phyloP scores from a whole-genome alignment of 495 filamentous ascomycete species.

The Daldinia concentrica region DNA sequence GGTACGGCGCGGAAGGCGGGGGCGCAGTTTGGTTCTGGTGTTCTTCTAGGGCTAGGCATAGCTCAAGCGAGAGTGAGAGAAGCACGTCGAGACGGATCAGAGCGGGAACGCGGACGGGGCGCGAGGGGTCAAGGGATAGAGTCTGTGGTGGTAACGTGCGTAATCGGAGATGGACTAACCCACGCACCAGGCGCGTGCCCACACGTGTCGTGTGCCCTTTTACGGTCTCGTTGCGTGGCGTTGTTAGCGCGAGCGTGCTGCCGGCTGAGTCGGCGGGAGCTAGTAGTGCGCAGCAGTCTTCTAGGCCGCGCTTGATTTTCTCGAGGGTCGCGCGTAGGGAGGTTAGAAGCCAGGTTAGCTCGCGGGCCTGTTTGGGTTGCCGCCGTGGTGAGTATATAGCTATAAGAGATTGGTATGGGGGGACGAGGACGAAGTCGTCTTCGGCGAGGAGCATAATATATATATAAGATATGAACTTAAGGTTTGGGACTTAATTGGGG shows the following conservation, averaged over 20 bases:
- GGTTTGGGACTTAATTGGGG: too few species aligned
- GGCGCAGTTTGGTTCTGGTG: constrained; percentile 46
- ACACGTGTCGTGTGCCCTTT: constrained; percentile 91
- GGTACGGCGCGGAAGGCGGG: constrained; percentile 69
- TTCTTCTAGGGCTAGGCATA: constrained; percentile 70
- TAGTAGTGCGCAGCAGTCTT: constrained; percentile 86
- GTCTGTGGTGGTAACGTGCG: constrained; percentile 61
- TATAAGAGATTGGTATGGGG: background rate
- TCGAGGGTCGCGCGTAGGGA: constrained; percentile 79
- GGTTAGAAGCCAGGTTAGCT: constrained; percentile 87
- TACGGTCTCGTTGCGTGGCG: constrained; percentile 84
- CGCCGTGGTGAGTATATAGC: constrained; percentile 22
- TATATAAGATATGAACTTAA: background rate
- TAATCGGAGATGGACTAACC: constrained; percentile 61
- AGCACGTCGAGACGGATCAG: constrained; percentile 74
- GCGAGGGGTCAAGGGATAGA: constrained; percentile 60
- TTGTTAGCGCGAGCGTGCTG: constrained; percentile 86
- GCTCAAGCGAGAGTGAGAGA: constrained; percentile 80
- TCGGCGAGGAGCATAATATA: constrained; percentile 36
- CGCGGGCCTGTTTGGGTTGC: constrained; percentile 53
- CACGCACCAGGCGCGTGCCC: constrained; percentile 78
- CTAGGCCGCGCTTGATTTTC: constrained; percentile 81
- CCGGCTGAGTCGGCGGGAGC: constrained; percentile 77
- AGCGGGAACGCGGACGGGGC: constrained; percentile 70
- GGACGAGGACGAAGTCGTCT: constrained; percentile 50